These are phyloP conservation scores for Sordariomycetes sp. DNA, from an alignment of 2,329 filamentous ascomycete genomes.

Conservation along the genomic window DNA sequence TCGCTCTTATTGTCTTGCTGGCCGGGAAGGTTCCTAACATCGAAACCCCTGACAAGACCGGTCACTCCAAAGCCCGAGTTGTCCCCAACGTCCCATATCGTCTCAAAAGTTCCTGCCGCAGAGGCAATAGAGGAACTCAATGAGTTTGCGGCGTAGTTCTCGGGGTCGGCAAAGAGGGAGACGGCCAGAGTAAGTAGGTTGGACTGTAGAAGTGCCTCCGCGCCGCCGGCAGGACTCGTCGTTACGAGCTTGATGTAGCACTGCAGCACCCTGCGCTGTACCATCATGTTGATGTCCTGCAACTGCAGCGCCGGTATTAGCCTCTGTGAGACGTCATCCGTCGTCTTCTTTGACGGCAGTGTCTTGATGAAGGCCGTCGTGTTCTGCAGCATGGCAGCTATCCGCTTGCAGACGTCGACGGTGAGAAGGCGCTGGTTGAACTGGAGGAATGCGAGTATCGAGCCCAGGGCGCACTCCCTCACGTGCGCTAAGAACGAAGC, in stretches of 20 bases:
- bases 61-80: slow-evolving; percentile 93
- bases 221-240: slow-evolving; percentile 73
- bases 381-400: slow-evolving; percentile 90
- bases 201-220: slow-evolving; percentile 79
- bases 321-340: slow-evolving; percentile 76
- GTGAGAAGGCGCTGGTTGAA: slow-evolving; percentile 89
- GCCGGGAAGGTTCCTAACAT: slow-evolving; percentile 58
- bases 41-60: slow-evolving; percentile 69
- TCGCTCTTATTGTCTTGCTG: slow-evolving; percentile 39
- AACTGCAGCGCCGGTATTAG: slow-evolving; percentile 79
- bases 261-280: slow-evolving; percentile 83
- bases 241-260: slow-evolving; percentile 90
- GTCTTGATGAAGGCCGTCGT: slow-evolving; percentile 83
- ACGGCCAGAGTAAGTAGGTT: slow-evolving; percentile 85
- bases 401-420: slow-evolving; percentile 84
- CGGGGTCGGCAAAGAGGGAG: slow-evolving; percentile 85
- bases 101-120: slow-evolving; percentile 82
- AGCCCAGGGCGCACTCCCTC: slow-evolving; percentile 84
- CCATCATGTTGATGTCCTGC: slow-evolving; percentile 85
- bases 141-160: slow-evolving; percentile 75
- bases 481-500: slow-evolving; percentile 91
- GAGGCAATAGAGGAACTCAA: slow-evolving; percentile 86
- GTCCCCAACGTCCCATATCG: slow-evolving; percentile 88
- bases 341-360: slow-evolving; percentile 71
- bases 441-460: slow-evolving; percentile 82